Conservation (phyloP, 176 grass and related monocot species). For the Carex kokanica region DNA sequence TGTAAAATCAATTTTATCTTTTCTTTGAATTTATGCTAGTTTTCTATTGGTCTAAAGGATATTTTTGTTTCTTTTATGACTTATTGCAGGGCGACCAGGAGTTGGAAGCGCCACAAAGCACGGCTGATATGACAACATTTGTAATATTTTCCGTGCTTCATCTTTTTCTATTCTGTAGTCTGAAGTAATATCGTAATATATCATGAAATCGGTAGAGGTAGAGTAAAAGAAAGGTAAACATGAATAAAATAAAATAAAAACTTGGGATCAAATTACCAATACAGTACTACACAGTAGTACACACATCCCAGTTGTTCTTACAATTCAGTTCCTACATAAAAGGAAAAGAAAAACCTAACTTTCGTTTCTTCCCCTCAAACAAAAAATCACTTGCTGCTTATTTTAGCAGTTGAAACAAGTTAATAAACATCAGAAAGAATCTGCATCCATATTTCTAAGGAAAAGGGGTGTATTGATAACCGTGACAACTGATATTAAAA, state of each 20-base stretch:
- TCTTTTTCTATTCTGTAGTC: not conserved
- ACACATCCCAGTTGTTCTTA: not conserved
- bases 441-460: not conserved
- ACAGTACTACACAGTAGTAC: not conserved
- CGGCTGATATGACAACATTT: slow-evolving; percentile 88
- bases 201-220: not conserved
- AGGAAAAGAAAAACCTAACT: not conserved
- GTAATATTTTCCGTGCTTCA: slow-evolving; percentile 37
- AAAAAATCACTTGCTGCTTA: not conserved
- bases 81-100: slow-evolving; percentile 61
- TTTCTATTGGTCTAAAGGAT: not conserved
- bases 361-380: not conserved
- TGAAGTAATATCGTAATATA: slow-evolving; percentile 15
- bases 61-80: not conserved
- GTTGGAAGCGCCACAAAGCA: slow-evolving; percentile 64
- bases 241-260: not conserved
- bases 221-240: not conserved
- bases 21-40: not conserved
- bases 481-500: not conserved
- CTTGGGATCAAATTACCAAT: not conserved
- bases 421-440: not conserved
- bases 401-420: not conserved
- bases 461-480: not conserved
- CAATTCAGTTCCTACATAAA: not conserved
- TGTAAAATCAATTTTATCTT: not conserved